These are phyloP conservation scores for Purpureocillium lavendulum DNA, from an alignment of 2,329 filamentous ascomycete species.

Conservation along the genomic window DNA sequence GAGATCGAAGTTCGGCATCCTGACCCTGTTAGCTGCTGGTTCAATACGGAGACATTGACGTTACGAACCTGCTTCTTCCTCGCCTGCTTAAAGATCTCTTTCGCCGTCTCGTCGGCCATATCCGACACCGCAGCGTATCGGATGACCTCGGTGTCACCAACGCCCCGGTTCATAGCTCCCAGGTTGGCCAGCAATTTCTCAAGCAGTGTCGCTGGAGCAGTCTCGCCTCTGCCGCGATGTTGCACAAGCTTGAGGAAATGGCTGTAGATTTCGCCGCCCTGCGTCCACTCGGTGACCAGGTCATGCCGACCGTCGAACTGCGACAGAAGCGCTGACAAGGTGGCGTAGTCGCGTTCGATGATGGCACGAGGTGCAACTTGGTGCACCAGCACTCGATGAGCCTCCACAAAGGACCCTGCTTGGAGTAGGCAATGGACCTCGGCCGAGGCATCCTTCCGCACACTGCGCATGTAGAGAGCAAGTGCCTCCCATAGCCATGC, in stretches of 20 bases:
- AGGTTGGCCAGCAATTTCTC: constrained; percentile 50
- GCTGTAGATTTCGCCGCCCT: constrained; percentile 72
- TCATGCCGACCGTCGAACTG: constrained; percentile 59
- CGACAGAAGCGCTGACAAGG: constrained; percentile 58
- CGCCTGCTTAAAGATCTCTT: constrained; percentile 47
- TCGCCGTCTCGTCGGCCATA: constrained; percentile 68
- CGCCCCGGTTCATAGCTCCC: constrained; percentile 42
- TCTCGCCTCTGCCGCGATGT: constrained; percentile 30
- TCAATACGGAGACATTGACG: constrained; percentile 15
- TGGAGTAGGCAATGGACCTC: constrained; percentile 77
- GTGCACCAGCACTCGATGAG: constrained; percentile 73
- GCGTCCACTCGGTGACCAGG: constrained; percentile 63
- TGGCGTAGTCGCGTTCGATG: constrained; percentile 71
- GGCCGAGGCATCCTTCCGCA: constrained; percentile 56
- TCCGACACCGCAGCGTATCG: constrained; percentile 65
- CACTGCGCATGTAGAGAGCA: constrained; percentile 70
- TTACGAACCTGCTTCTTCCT: constrained; percentile 48
- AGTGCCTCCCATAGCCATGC: constrained; percentile 84
- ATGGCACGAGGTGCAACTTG: constrained; percentile 76
- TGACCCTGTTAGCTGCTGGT: constrained; percentile 8
- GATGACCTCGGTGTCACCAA: constrained; percentile 41
- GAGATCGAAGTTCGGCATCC: constrained; percentile 27
- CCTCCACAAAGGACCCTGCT: constrained; percentile 68
- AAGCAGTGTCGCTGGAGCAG: constrained; percentile 35
- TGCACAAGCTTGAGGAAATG: constrained; percentile 48